A percentile compares a stretch with the other conserved stretches of the same genome.
Evolutionary conservation across 345 rosid genomes (phyloP).

Genomic region (Eucalyptus grandis): DNA sequence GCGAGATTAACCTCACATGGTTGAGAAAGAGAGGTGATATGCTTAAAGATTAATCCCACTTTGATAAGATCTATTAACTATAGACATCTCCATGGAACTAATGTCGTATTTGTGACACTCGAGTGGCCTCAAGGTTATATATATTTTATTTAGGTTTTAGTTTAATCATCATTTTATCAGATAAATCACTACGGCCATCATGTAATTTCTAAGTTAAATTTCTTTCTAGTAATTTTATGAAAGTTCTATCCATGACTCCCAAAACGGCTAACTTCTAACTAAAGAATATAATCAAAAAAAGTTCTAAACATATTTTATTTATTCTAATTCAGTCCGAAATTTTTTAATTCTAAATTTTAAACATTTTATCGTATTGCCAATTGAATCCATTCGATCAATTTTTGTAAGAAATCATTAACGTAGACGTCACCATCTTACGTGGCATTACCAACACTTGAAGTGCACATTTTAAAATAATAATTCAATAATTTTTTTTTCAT

Average conservation of each 20-base stretch:
- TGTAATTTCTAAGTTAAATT: neutral
- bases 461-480: too few relatives aligned
- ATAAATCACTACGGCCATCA: neutral
- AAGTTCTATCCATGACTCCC: neutral
- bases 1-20: neutral
- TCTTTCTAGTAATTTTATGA: neutral
- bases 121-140: neutral
- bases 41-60: neutral
- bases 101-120: neutral
- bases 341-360: accelerated
- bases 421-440: accelerated
- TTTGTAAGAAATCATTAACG: accelerated
- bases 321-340: accelerated
- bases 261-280: neutral
- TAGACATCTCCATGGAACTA: neutral
- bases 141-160: too few relatives aligned
- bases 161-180: too few relatives aligned
- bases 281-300: too few relatives aligned
- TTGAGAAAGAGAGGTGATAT: neutral
- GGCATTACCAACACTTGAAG: too few relatives aligned
- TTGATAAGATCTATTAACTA: neutral
- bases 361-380: too few relatives aligned
- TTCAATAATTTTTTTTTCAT: accelerated
- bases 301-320: too few relatives aligned
- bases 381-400: accelerated